phyloP scores from a whole-genome alignment of 345 rosid species.

The Corchorus olitorius region DNA sequence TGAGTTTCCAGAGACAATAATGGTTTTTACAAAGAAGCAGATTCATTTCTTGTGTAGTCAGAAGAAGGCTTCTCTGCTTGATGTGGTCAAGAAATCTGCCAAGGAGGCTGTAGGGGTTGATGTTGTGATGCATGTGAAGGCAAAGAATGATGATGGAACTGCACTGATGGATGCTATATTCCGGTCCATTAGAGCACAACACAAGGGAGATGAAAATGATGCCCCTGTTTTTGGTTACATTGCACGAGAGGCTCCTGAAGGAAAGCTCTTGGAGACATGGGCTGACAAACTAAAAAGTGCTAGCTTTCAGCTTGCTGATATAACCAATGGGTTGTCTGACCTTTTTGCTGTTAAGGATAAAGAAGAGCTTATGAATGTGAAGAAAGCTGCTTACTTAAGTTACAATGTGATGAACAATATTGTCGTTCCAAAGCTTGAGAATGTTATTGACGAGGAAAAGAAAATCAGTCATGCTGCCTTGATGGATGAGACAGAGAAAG shows the following conservation, averaged over 20 bases:
- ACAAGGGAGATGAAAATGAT: conserved; percentile 42
- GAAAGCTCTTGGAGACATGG: conserved; percentile 88
- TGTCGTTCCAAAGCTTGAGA: conserved; percentile 90
- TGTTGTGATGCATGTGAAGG: too few species aligned
- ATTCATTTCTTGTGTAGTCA: conserved; percentile 78
- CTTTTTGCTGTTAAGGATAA: conserved; percentile 84
- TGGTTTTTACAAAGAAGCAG: conserved; percentile 77
- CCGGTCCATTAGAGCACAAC: conserved; percentile 51
- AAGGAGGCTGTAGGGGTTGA: conserved; percentile 48
- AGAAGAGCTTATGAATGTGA: conserved; percentile 69
- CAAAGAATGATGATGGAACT: too few species aligned
- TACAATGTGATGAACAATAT: conserved; percentile 76
- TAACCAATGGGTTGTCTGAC: conserved; percentile 76
- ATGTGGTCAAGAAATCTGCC: conserved; percentile 65
- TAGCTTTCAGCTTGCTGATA: conserved; percentile 60
- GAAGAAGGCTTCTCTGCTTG: conserved; percentile 74
- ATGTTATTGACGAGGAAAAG: conserved; percentile 90
- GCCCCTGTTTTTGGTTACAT: conserved; percentile 66
- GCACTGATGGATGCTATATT: conserved; percentile 36
- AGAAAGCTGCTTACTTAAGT: conserved; percentile 79
- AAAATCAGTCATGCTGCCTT: conserved; percentile 74
- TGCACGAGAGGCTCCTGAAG: conserved; percentile 81
- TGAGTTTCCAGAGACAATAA: conserved; percentile 93
- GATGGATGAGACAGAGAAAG: conserved; percentile 92
- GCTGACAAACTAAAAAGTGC: conserved; percentile 57